Conservation (phyloP, 352 stramenopile species). For the Globisporangium nagaii region DNA sequence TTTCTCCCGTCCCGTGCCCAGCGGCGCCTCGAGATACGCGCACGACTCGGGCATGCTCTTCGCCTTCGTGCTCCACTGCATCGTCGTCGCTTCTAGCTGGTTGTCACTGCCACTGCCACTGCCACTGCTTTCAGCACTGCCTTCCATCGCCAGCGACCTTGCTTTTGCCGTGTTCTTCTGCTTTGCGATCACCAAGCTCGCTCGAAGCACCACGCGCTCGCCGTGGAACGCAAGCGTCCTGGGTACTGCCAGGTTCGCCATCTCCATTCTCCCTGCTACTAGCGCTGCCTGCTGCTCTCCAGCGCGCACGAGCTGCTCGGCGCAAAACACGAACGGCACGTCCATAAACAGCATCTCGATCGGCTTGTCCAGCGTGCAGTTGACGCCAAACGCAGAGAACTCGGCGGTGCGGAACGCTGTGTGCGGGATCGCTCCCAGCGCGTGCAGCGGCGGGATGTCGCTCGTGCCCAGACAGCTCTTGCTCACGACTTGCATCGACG, state of each 20-base stretch:
- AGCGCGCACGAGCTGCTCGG: constrained; percentile 12
- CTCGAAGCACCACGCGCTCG: not conserved
- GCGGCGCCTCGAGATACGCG: constrained; percentile 6
- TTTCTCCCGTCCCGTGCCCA: not conserved
- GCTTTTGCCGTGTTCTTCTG: no score
- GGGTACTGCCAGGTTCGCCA: no score
- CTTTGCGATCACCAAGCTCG: not conserved
- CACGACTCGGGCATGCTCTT: not conserved
- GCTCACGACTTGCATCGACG: not conserved
- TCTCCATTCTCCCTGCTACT: not conserved
- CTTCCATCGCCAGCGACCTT: not conserved
- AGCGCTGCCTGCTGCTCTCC: not conserved
- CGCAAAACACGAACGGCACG: constrained; percentile 25
- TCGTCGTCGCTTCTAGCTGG: not conserved
- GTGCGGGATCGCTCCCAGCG: constrained; percentile 19
- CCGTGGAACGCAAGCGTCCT: not conserved
- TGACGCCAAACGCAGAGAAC: constrained; percentile 21
- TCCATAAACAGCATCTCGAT: constrained; percentile 32
- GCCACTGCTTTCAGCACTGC: not conserved
- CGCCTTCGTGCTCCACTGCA: not conserved
- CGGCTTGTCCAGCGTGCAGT: constrained; percentile 16
- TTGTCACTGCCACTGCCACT: not conserved
- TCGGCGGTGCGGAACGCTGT: constrained; percentile 23
- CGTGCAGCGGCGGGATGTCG: constrained; percentile 38
- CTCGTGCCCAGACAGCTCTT: constrained; percentile 21